These are phyloP conservation scores for Metschnikowia noctiluminum DNA, from an alignment of 805 yeast genomes.

Conservation along the genomic window DNA sequence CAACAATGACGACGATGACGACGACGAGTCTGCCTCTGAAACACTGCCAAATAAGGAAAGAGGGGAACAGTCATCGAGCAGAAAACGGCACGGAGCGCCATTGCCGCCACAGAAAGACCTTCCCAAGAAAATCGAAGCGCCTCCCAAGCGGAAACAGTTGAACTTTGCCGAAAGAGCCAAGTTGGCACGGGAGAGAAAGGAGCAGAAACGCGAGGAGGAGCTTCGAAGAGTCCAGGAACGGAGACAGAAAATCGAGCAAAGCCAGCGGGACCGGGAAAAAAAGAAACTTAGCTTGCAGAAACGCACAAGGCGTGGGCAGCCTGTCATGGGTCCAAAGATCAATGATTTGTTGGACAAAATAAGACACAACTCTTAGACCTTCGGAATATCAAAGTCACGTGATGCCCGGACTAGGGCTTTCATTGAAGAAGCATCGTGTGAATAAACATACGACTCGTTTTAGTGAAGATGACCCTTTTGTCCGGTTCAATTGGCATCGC, in stretches of 20 bases:
- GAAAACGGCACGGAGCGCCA: slow-evolving; percentile 6
- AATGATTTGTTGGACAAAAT: slow-evolving; percentile 75
- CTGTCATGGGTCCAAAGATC: slow-evolving; percentile 86
- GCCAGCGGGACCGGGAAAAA: slow-evolving; percentile 40
- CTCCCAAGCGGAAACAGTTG: slow-evolving; percentile 23
- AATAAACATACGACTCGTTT: no score
- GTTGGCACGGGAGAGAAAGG: slow-evolving; percentile 46
- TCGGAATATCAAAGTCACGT: neutral
- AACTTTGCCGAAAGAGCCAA: slow-evolving; percentile 45
- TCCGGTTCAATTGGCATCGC: no score
- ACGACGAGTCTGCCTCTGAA: neutral
- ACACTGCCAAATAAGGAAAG: neutral
- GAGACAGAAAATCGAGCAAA: slow-evolving; percentile 30
- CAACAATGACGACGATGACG: neutral
- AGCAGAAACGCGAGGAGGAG: slow-evolving; percentile 35
- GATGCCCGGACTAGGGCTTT: neutral
- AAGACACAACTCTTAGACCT: slow-evolving; percentile 38
- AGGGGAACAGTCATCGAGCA: slow-evolving; percentile 22
- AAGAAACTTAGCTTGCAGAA: slow-evolving; percentile 40
- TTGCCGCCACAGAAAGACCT: slow-evolving; percentile 9
- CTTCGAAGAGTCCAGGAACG: slow-evolving; percentile 40
- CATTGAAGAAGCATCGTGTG: neutral
- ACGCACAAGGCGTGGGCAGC: slow-evolving; percentile 78
- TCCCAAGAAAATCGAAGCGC: slow-evolving; percentile 22
- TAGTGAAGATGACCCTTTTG: no score